These are phyloP conservation scores for Mycena chlorophos DNA, from an alignment of 768 basidiomycete species.

Conservation along the genomic window DNA sequence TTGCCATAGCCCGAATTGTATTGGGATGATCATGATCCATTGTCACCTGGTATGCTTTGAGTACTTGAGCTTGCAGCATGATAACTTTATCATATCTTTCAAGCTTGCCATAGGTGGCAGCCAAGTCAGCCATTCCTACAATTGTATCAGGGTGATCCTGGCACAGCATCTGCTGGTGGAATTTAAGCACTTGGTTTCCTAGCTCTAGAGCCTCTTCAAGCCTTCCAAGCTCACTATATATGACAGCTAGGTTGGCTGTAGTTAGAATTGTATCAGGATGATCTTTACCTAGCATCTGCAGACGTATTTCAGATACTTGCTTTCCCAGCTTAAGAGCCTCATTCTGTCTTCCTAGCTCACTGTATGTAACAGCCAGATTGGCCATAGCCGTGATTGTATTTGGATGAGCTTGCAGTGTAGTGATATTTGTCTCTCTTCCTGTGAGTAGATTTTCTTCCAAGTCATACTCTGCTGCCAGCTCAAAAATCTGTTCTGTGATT, in stretches of 20 bases:
- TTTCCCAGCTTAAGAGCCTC: neutral
- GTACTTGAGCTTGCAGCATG: neutral
- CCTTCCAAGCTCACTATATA: neutral
- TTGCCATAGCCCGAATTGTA: neutral
- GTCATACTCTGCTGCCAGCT: neutral
- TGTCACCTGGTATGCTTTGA: neutral
- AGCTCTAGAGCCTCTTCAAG: neutral
- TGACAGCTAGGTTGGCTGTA: neutral
- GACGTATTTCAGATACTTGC: too few species aligned
- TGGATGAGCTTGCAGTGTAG: neutral
- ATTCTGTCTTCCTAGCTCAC: neutral
- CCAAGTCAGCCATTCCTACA: neutral
- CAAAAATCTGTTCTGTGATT: neutral
- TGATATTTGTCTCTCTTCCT: neutral
- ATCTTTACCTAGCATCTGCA: too few species aligned
- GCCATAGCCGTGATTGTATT: neutral
- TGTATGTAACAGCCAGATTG: neutral
- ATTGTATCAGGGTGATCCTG: neutral
- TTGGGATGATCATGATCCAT: neutral
- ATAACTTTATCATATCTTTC: neutral
- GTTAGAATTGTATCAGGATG: neutral
- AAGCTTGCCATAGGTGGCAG: neutral
- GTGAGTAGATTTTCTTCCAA: neutral
- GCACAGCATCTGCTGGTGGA: neutral
- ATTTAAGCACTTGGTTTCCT: neutral